Base-by-base conservation (phyloP, 2,329 filamentous ascomycete genomes). In the Diplocarpon mali region DNA sequence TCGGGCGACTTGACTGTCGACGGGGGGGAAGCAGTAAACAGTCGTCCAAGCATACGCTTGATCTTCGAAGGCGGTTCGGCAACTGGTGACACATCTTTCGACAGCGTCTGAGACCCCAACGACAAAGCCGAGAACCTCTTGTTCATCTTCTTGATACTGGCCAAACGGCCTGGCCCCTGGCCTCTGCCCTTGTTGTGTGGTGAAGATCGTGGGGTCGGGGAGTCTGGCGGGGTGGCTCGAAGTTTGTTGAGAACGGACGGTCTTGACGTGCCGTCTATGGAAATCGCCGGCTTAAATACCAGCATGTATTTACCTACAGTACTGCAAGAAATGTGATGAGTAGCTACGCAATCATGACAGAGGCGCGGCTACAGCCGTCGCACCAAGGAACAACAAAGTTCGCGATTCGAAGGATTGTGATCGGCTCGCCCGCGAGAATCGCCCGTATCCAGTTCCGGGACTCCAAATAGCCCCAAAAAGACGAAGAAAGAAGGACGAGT, bases 41-140 rank as follows among this genome's bases (percentile, higher is more conserved):
- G 13, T 10, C 28, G 35, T 16, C 15, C 17, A 8, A 44, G 15
- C 9, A 44, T 3, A 16, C 36, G 27, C 35, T 38, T 44, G 35
- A 44, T 31, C 12, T 32, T 37, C 28, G 42, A 43, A 9, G 32
- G 8, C 15, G 24, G 27, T 17, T 40, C 35, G 10, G 16, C 28
- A 6, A 20, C n/a, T 14, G 38, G 28, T 5, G 36, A 15, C 10
- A 37, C 35, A n/a, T 32, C 24, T 14, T 36, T n/a, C 4, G 36
- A 28, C 1, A 38, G 15, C 8, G 35, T 17, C 20, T 35, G 30
- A 17, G 40, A 20, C 14, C 37, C 39, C 12, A 43, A 30, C 28
- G 43, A 40, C 14, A 47, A 16, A 4, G 40, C 37, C 20, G 45
- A 44, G 36, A 40, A 47, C 2, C 40, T 32, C 20, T 40, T 38